Percentiles rank a stretch among this genome's conserved stretches.
Evolutionary conservation across 192 early-diverging fungal genomes (phyloP).

Genomic region (Coemansia sp.): DNA sequence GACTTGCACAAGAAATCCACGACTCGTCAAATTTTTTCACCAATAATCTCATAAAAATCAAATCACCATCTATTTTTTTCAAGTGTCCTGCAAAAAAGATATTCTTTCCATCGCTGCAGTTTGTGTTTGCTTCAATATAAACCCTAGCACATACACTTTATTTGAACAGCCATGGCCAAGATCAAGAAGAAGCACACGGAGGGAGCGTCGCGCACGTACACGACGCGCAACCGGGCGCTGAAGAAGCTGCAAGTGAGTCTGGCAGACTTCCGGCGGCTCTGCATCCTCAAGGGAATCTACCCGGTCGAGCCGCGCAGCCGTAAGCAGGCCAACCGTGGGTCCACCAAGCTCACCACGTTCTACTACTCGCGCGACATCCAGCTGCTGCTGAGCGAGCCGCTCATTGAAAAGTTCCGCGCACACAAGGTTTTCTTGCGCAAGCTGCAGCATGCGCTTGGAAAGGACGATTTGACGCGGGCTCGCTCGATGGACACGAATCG

Average conservation of each 20-base stretch:
- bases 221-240: slow-evolving; percentile 84
- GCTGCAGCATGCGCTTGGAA: slow-evolving; percentile 82
- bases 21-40: background rate
- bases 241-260: slow-evolving; percentile 93
- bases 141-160: background rate
- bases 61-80: slow-evolving; percentile 1
- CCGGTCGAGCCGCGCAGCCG: slow-evolving; percentile 92
- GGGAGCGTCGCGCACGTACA: slow-evolving; percentile 88
- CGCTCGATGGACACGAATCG: slow-evolving; percentile 72
- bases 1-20: background rate
- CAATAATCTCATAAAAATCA: background rate
- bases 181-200: slow-evolving; percentile 80
- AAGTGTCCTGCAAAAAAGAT: background rate
- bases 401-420: slow-evolving; percentile 88
- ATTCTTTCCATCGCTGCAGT: background rate
- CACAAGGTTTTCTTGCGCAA: slow-evolving; percentile 86
- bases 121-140: background rate
- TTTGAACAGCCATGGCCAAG: slow-evolving; percentile 32
- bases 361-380: slow-evolving; percentile 98
- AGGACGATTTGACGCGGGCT: slow-evolving; percentile 75
- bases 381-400: slow-evolving; percentile 90
- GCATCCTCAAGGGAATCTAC: slow-evolving; percentile 99
- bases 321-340: slow-evolving; percentile 90
- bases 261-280: slow-evolving; percentile 93
- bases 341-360: slow-evolving; percentile 82